phyloP scores from a whole-genome alignment of 768 basidiomycete species.

The Rhodotorula toruloides region DNA sequence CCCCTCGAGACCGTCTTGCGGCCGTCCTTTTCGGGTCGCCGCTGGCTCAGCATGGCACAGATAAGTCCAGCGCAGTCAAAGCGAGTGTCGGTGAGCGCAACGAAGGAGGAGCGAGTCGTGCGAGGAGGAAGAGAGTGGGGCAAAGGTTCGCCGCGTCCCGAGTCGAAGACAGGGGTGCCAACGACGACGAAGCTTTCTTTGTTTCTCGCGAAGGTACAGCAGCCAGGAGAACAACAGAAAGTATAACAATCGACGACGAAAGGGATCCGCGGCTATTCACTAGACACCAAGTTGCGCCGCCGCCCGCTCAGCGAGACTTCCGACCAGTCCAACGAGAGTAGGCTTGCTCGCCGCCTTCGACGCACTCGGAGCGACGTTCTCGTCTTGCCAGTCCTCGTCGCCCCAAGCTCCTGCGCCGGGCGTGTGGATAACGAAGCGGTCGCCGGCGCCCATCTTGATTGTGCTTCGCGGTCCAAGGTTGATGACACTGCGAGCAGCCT shows the following conservation, averaged over 20 bases:
- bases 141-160: no score
- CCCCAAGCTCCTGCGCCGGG: slow-evolving; percentile 92
- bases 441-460: slow-evolving; percentile 81
- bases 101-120: neutral
- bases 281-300: slow-evolving; percentile 41
- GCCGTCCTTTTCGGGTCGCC: neutral
- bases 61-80: neutral
- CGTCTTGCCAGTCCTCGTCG: slow-evolving; percentile 28
- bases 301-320: slow-evolving; percentile 46
- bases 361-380: neutral
- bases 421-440: slow-evolving; percentile 72
- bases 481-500: slow-evolving; percentile 54
- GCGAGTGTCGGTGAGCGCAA: neutral
- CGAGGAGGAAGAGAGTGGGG: neutral
- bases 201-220: no score
- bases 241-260: neutral
- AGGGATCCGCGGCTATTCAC: neutral
- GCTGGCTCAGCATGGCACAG: slow-evolving; percentile 3
- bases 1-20: neutral
- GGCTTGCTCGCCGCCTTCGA: slow-evolving; percentile 5
- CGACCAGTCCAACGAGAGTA: slow-evolving; percentile 44
- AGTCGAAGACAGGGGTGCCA: no score
- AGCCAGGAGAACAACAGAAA: neutral
- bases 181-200: no score
- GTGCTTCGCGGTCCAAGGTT: slow-evolving; percentile 84